phyloP scores from a whole-genome alignment of 257 asterid genomes.

The Cordia subcordata region DNA sequence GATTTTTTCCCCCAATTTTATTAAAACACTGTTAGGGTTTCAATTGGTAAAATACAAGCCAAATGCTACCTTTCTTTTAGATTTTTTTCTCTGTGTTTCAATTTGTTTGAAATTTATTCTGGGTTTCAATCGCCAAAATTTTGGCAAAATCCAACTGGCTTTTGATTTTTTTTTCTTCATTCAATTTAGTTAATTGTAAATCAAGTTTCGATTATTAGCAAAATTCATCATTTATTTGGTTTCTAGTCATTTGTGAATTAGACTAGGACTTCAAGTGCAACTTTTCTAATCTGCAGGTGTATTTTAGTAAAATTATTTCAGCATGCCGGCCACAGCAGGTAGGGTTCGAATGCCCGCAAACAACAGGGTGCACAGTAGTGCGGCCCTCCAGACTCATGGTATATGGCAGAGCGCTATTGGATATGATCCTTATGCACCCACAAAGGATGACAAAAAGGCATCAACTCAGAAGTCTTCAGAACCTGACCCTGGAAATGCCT shows the following conservation, averaged over 20 bases:
- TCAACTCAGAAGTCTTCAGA: constrained; percentile 33
- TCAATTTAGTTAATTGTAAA: no score
- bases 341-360: constrained; percentile 99
- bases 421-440: constrained; percentile 93
- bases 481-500: constrained; percentile 77
- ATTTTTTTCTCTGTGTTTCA: neutral
- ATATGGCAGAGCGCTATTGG: constrained; percentile 99
- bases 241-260: no score
- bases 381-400: constrained; percentile 96
- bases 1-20: no score
- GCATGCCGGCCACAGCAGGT: constrained; percentile 99
- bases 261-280: no score
- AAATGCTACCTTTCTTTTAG: neutral
- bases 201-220: no score
- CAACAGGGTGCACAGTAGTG: constrained; percentile 99
- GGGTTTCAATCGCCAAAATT: no score
- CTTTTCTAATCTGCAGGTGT: neutral
- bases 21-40: neutral
- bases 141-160: no score
- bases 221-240: no score
- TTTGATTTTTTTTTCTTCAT: no score
- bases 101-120: no score
- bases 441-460: constrained; percentile 61
- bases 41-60: neutral
- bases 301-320: constrained; percentile 10